phyloP scores from a whole-genome alignment of 768 basidiomycete species.

The Boletus eberwhitei region DNA sequence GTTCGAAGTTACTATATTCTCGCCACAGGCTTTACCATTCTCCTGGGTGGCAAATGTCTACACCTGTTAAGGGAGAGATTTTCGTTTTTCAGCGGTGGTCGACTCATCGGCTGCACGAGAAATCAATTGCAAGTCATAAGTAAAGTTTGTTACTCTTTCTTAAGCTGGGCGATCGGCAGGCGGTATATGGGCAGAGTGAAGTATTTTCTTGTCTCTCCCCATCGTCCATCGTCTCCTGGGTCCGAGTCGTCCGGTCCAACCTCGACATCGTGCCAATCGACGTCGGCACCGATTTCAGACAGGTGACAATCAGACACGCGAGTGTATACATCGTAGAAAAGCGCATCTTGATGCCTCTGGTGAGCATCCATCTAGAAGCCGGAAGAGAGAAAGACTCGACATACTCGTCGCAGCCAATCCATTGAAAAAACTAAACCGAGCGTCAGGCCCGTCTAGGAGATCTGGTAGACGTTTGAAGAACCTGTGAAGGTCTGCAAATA shows the following conservation, averaged over 20 bases:
- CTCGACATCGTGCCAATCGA: constrained; percentile 80
- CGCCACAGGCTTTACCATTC: too few relatives aligned
- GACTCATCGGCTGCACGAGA: not conserved
- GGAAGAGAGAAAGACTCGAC: constrained; percentile 23
- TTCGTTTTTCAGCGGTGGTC: not conserved
- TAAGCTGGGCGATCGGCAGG: constrained; percentile 49
- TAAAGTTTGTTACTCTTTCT: constrained; percentile 9
- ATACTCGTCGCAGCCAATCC: constrained; percentile 92
- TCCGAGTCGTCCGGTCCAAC: constrained; percentile 46
- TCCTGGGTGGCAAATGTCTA: too few relatives aligned
- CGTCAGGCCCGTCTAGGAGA: constrained; percentile 67
- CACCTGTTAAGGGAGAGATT: not conserved
- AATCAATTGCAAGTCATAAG: not conserved
- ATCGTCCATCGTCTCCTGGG: constrained; percentile 50
- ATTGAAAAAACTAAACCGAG: constrained; percentile 94
- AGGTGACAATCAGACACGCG: constrained; percentile 83
- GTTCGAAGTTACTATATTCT: not conserved
- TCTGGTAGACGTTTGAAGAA: constrained; percentile 84
- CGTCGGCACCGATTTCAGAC: constrained; percentile 71
- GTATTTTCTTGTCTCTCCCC: constrained; percentile 75
- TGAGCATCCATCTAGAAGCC: not conserved
- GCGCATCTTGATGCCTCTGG: constrained; percentile 52
- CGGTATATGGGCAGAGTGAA: constrained; percentile 76
- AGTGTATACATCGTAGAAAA: constrained; percentile 91
- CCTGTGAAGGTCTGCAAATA: constrained; percentile 52